Evolutionary conservation across 176 grass and related monocot species (phyloP), one percentile per base, ranked within the genome.

Genomic region (Avena eriantha): DNA sequence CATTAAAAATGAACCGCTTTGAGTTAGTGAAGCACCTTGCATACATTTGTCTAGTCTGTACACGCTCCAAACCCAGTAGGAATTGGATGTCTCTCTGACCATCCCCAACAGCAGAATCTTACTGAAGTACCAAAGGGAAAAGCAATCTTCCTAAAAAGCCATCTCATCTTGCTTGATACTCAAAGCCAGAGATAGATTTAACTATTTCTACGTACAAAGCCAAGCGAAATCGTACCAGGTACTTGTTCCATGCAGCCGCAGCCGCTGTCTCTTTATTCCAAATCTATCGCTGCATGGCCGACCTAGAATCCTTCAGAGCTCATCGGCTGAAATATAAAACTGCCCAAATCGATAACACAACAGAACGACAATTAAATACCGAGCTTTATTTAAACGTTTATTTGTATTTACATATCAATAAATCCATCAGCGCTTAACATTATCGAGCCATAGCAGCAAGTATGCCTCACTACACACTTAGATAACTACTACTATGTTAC

Each of bases 231-330:
- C 69, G 60, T 88, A 88, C 60, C 69, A 35, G 82, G 77, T 70
- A 64, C 82, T 64, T 85, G 71, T 82, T 85, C 82, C 86, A 85
- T 77, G 86, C 82, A 77, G 77, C 31, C 80, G 17, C 12, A 34
- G 18, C 3, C 33, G 17, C 36, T 4, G 55, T 77, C 71, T 73
- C 72, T 82, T 85, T 82, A 39, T 71, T 71, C 72, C 6, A 15
- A 58, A 71, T 91, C 24, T n/a, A 59, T 50, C 3, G 39, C 17
- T 63, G 53, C 39, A 86, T 53, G 45, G 47, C 57, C 29, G 1
- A 60, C 41, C 15, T 82, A 71, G 43, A 61, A 86, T 13, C 26
- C 71, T 49, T 77, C 39, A 19, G 73, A 39, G 21, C n/a, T 72
- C 5, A 9, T 63, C 1, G 12, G 53, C 73, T 80, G 21, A 73